Evolutionary conservation across 495 filamentous ascomycete genomes (phyloP), one percentile per base, ranked within the genome.

Genomic region (Podospora conica): DNA sequence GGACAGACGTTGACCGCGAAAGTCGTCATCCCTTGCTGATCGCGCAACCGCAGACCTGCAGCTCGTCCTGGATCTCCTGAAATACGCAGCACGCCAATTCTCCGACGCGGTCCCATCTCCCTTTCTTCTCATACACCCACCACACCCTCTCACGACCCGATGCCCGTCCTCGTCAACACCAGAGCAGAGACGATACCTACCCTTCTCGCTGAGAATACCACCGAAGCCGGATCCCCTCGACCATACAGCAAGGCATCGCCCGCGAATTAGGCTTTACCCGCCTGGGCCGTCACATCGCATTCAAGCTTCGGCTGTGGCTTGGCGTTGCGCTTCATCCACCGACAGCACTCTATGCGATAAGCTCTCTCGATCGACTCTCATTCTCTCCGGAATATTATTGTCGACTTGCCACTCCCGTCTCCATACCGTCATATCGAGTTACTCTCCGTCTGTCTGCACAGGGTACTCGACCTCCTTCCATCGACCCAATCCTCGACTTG

Each of bases 271-370:
- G 64, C 67, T 69, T 66, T 66, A 55, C 63, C 20, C 61, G 27
- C 40, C 23, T 29, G 22, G 15, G 28, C 61, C 60, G 61, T 58
- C 66, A n/a, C 58, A 29, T 53, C 24, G 55, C 57, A 54, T 54
- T 62, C 55, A 20, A 68, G 58, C 48, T 58, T 68, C 65, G 59
- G 65, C 64, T 65, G 61, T 53, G 31, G 66, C 70, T 72, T 74
- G 70, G 72, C 70, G 68, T 69, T n/a, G n/a, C 68, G 71, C 72
- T 65, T 72, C 70, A 71, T 64, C 64, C 33, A 48, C 64, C 61
- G 58, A 62, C 48, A 28, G 0, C 12, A 48, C 40, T 48, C 63
- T 55, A 65, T 69, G 65, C 65, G 65, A 71, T 65, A 73, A 69
- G 67, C 66, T 33, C 25, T 31, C 54, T 55, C 55, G 55, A 21